These are phyloP conservation scores for Colletotrichum orbiculare DNA, from an alignment of 2,329 filamentous ascomycete genomes.

Conservation along the genomic window DNA sequence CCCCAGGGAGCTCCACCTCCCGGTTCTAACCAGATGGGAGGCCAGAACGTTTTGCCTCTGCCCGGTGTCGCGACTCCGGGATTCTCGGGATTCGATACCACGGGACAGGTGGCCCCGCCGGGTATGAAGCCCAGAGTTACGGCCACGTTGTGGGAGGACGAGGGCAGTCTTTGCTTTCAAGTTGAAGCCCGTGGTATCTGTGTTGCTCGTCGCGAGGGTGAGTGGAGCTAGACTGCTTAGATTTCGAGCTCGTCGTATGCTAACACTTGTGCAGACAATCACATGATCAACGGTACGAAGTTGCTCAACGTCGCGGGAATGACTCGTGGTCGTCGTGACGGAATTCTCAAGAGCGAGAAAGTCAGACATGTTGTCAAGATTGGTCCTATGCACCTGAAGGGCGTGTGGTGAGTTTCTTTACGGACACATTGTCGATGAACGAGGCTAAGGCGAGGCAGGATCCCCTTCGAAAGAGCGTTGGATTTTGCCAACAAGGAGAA, in stretches of 20 bases:
- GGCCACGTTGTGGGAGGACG: conserved; percentile 97
- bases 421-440: background rate
- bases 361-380: conserved; percentile 98
- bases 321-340: conserved; percentile 94
- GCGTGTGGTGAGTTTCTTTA: conserved; percentile 81
- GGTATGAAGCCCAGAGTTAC: conserved; percentile 98
- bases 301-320: conserved; percentile 97
- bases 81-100: conserved; percentile 78
- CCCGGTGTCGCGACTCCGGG: conserved; percentile 67
- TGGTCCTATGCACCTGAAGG: conserved; percentile 98
- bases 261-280: conserved; percentile 75
- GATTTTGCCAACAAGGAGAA: conserved; percentile 99
- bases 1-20: conserved; percentile 76
- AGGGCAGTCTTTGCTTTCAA: conserved; percentile 97
- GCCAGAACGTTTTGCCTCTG: conserved; percentile 73
- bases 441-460: conserved; percentile 69
- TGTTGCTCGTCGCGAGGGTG: conserved; percentile 92
- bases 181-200: conserved; percentile 97
- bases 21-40: conserved; percentile 76
- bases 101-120: conserved; percentile 90
- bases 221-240: conserved; percentile 38
- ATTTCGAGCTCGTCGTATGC: background rate
- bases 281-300: conserved; percentile 99
- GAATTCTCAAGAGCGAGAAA: conserved; percentile 98
- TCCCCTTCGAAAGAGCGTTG: conserved; percentile 95